Evolutionary conservation across 768 basidiomycete species (phyloP), one percentile per base, ranked within the genome.

Genomic region (Fomitopsis pulvina): DNA sequence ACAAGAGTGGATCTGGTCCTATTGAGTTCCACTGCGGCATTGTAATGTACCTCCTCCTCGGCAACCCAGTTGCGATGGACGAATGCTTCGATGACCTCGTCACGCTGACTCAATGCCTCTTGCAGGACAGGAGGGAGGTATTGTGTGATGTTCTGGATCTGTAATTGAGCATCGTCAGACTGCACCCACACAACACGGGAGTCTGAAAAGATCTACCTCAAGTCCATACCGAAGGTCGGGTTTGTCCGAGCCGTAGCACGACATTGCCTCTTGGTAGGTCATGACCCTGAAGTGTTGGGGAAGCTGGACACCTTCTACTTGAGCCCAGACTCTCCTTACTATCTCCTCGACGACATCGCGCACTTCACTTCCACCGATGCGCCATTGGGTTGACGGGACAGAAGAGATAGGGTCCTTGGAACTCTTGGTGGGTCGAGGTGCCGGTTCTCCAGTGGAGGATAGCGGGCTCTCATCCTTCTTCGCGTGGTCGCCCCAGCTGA

Each of bases 241-340:
- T 70, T 96, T 96, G 68, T 96, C 93, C 50, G 89, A 89, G 12
- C 93, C 93, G 73, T 84, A 96, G 87, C 93, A 80, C 63, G 78
- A 74, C 88, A 97, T 96, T n/a, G 93, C 91, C 61, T 93, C 83
- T 51, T 76, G 63, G 66, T 95, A 97, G 47, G 87, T 91, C 81
- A 95, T 84, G 43, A 94, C 89, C 44, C 71, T 68, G 70, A 95
- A 92, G 29, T 68, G 64, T 30, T 68, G 67, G 18, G 83, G 76
- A 55, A 94, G 75, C 10, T 73, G 69, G 20, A 85, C 60, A 16
- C 73, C 79, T 60, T 91, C 78, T 18, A 86, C 64, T 42, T 82
- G 73, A 52, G 74, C 72, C 93, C 93, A 97, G 45, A 95, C 79
- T 49, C 68, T 72, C 61, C 73, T 78, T 39, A 95, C 73, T 48